Base-by-base conservation (phyloP, 768 basidiomycete species). In the Leccinellum rugosiceps region DNA sequence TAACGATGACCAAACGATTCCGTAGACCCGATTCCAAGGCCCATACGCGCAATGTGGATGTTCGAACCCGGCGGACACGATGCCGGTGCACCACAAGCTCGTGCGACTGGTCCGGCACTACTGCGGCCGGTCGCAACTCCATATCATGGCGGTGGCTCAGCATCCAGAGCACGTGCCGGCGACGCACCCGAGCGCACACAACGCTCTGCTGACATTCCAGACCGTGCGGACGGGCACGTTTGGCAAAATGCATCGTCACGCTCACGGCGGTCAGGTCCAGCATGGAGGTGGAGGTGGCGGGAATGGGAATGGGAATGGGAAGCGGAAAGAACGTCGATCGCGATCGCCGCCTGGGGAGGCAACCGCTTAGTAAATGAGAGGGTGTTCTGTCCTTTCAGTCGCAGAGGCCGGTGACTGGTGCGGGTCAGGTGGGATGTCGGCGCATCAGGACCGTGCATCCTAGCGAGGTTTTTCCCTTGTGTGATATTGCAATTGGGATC, bases 11-110 rank as follows among this genome's bases (percentile, higher is more conserved):
- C 7, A 35, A 21, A 73, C 67, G 3, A 10, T 59, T 65, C 15
- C 13, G 9, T 38, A 71, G 70, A 35, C 46, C 0, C 82, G 83
- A 10, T 87, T 81, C 64, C 74, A 75, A 44, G 68, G 79, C 7
- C 71, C 76, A 2, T 88, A 88, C 68, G 78, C 74, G 50, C 77
- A 81, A 59, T 88, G 86, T 57, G 85, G 86, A 2, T 87, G 86
- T 25, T 25, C 13, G 63, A 77, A 81, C 0, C 66, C 75, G 5
- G 78, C 80, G 0, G 80, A 78, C 6, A 75, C 77, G 30, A 77
- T 72, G 7, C 73, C 81, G 6, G 72, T 75, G 3, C 74, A 80
- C 60, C 74, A 80, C 61, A 75, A 72, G 34, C 69, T 84, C 34
- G 62, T 72, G 6, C 77, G 76, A 28, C 59, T 76, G 19, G 51